phyloP scores from a whole-genome alignment of 441 rosid genomes.

The Gossypium aridum region DNA sequence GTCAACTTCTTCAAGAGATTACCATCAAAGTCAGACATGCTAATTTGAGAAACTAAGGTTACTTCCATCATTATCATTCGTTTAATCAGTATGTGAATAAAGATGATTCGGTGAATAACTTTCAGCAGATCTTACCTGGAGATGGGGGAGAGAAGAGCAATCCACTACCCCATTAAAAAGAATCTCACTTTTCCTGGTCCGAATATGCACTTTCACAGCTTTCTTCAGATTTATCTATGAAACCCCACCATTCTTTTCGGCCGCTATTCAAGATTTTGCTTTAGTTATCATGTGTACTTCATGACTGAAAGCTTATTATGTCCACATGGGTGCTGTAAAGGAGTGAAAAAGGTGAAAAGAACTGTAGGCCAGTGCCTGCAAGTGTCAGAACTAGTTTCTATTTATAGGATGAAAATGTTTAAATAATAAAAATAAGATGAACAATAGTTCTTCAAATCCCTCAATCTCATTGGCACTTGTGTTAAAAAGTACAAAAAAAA shows the following conservation, averaged over 20 bases:
- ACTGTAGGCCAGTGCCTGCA: neutral
- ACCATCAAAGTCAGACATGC: slow-evolving; percentile 61
- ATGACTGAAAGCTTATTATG: neutral
- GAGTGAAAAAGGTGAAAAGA: neutral
- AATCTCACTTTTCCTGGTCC: slow-evolving; percentile 16
- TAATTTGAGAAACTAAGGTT: slow-evolving; percentile 35
- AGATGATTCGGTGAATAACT: slow-evolving; percentile 15
- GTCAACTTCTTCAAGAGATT: slow-evolving; percentile 76
- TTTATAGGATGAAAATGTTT: neutral
- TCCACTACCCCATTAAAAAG: neutral
- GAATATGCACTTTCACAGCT: slow-evolving; percentile 13
- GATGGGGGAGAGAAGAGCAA: slow-evolving; percentile 17
- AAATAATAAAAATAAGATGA: neutral
- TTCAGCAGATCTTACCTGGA: slow-evolving; percentile 17
- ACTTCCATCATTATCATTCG: neutral
- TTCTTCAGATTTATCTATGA: slow-evolving; percentile 10
- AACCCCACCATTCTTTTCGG: slow-evolving; percentile 20
- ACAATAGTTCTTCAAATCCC: neutral
- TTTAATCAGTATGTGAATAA: slow-evolving; percentile 5
- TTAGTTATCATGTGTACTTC: neutral
- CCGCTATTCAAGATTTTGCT: slow-evolving; percentile 9
- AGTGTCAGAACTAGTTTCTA: neutral
- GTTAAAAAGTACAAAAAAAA: neutral
- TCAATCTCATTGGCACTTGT: neutral
- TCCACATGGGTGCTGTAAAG: neutral